These are phyloP conservation scores for Eragrostis tef DNA, from an alignment of 202 grass and related monocot species.

Conservation along the genomic window DNA sequence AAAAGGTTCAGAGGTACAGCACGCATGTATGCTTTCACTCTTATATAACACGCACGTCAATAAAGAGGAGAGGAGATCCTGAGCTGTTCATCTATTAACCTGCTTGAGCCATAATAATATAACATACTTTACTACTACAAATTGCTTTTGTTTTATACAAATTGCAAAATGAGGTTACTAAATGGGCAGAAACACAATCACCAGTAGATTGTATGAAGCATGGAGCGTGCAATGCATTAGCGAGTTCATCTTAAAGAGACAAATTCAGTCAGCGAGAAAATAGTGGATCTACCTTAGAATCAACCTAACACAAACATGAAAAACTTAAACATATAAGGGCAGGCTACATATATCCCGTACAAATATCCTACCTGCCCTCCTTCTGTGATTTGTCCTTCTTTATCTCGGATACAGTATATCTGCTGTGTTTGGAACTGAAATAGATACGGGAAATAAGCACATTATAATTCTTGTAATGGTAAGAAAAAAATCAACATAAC, in stretches of 20 bases:
- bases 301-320: slow-evolving; percentile 17
- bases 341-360: background rate
- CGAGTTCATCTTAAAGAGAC: too few relatives aligned
- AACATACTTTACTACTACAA: too few relatives aligned
- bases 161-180: slow-evolving; percentile 7
- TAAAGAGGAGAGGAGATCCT: background rate
- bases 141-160: background rate
- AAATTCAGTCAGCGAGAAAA: background rate
- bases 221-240: background rate
- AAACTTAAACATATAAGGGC: slow-evolving; percentile 19
- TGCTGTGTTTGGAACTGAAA: slow-evolving; percentile 63
- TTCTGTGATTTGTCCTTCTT: slow-evolving; percentile 56
- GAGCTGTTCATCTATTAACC: background rate
- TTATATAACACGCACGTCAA: background rate
- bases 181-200: slow-evolving; percentile 5
- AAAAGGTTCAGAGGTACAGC: background rate
- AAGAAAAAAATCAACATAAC: background rate
- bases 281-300: slow-evolving; percentile 13
- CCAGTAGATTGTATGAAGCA: slow-evolving; percentile 23
- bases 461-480: slow-evolving; percentile 26
- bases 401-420: slow-evolving; percentile 57
- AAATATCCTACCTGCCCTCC: slow-evolving; percentile 53
- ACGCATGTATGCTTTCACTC: background rate
- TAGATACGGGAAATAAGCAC: slow-evolving; percentile 23
- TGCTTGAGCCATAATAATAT: too few relatives aligned